A percentile compares a stretch with the other conserved stretches of the same genome.
Conservation (phyloP, 2,329 filamentous ascomycete species). For the Trichoderma sp. region DNA sequence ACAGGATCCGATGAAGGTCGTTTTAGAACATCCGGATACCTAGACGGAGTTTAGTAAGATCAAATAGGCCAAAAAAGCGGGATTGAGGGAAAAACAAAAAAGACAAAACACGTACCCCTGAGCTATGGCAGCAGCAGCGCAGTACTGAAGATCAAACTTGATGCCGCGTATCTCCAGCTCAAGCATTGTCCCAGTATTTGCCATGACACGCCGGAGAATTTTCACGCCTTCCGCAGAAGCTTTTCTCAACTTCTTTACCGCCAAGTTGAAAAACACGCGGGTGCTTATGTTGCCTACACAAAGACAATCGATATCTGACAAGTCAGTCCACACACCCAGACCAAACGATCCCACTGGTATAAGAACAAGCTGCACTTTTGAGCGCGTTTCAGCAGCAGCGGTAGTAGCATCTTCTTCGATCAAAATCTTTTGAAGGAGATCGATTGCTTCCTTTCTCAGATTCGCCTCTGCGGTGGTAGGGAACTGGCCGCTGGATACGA, state of each 20-base stretch:
- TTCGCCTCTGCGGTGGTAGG: constrained; percentile 49
- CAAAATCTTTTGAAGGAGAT: constrained; percentile 47
- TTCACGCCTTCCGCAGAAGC: constrained; percentile 47
- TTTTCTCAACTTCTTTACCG: constrained; percentile 55
- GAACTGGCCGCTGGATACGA: constrained; percentile 45
- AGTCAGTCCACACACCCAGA: constrained; percentile 60
- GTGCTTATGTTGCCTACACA: constrained; percentile 64
- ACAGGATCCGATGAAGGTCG: constrained; percentile 53
- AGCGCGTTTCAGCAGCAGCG: constrained; percentile 24
- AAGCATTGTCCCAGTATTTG: constrained; percentile 63
- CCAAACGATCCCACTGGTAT: constrained; percentile 68
- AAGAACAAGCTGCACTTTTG: constrained; percentile 48
- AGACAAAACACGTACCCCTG: constrained; percentile 43
- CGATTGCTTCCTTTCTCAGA: constrained; percentile 47
- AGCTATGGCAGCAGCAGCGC: constrained; percentile 57
- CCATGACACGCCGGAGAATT: constrained; percentile 59
- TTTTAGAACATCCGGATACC: constrained; percentile 51
- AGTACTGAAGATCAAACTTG: constrained; percentile 68
- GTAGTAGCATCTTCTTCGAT: constrained; percentile 35
- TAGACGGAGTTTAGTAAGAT: constrained; percentile 24
- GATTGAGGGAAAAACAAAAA: constrained; percentile 10
- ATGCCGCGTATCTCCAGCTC: constrained; percentile 61
- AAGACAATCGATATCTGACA: constrained; percentile 66
- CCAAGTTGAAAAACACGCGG: constrained; percentile 62
- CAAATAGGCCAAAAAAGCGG: too few species aligned